These are phyloP conservation scores for Fonsecaea monophora DNA, from an alignment of 2,329 filamentous ascomycete species.

Conservation along the genomic window DNA sequence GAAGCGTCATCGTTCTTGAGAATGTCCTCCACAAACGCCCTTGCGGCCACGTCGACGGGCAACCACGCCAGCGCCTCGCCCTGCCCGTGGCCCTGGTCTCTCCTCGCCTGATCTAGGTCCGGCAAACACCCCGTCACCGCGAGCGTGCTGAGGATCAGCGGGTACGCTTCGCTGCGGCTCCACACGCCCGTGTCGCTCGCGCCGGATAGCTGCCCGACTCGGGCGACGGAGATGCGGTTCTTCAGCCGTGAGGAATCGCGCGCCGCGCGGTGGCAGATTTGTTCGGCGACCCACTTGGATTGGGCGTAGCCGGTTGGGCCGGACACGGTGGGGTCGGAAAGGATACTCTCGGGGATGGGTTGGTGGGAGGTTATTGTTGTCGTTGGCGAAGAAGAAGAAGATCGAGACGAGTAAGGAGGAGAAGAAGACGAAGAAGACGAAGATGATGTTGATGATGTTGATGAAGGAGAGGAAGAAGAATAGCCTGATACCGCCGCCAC, in stretches of 20 bases:
- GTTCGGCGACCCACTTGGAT: slow-evolving; percentile 66
- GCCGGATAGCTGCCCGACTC: slow-evolving; percentile 61
- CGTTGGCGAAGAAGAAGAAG: too few species aligned
- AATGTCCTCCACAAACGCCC: slow-evolving; percentile 44
- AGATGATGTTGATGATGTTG: too few species aligned
- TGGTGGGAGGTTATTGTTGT: slow-evolving; percentile 3
- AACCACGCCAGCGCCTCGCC: slow-evolving; percentile 54
- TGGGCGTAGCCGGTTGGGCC: slow-evolving; percentile 62
- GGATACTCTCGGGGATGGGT: slow-evolving; percentile 32
- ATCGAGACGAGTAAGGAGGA: too few species aligned
- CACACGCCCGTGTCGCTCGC: slow-evolving; percentile 58
- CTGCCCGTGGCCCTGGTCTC: slow-evolving; percentile 1
- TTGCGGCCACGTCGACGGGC: slow-evolving; percentile 53
- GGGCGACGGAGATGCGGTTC: slow-evolving; percentile 52
- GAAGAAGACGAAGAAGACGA: too few species aligned
- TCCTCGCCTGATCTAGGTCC: slow-evolving; percentile 41
- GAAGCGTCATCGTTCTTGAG: neutral
- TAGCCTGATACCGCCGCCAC: slow-evolving; percentile 51
- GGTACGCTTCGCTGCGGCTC: slow-evolving; percentile 61
- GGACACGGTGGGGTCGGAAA: slow-evolving; percentile 37
- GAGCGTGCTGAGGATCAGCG: slow-evolving; percentile 57
- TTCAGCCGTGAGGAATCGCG: slow-evolving; percentile 36
- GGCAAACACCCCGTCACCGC: slow-evolving; percentile 55
- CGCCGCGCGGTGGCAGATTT: slow-evolving; percentile 52
- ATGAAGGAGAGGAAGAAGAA: neutral